Conservation (phyloP, 495 filamentous ascomycete genomes). For the Aspergillus conjunctus region DNA sequence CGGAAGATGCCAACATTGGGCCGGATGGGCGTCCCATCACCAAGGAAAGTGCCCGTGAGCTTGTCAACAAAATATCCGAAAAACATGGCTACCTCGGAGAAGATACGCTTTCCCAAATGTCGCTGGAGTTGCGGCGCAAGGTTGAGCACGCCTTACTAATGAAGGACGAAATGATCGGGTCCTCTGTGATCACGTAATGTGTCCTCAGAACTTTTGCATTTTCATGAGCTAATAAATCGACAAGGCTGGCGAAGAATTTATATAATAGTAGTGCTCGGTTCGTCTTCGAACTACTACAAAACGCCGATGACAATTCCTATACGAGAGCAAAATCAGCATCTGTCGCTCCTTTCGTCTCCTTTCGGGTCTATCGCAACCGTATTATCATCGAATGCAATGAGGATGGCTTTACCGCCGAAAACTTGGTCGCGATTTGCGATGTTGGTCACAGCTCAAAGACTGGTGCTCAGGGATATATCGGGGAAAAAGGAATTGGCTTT, state of each 20-base stretch:
- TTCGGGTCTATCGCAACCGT: slow-evolving; percentile 25
- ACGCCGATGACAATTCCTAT: slow-evolving; percentile 49
- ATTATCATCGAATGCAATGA: slow-evolving; percentile 46
- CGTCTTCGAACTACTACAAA: slow-evolving; percentile 48
- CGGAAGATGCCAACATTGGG: not conserved
- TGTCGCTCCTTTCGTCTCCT: slow-evolving; percentile 26
- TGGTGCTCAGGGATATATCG: slow-evolving; percentile 43
- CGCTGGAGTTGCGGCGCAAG: slow-evolving; percentile 25
- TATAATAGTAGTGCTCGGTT: slow-evolving; percentile 40
- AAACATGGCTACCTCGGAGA: slow-evolving; percentile 31
- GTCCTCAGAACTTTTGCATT: not conserved
- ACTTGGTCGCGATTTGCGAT: slow-evolving; percentile 41
- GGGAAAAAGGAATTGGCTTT: slow-evolving; percentile 56
- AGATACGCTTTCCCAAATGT: slow-evolving; percentile 24
- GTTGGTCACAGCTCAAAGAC: slow-evolving; percentile 44
- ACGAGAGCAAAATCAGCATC: slow-evolving; percentile 2
- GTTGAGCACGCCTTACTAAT: slow-evolving; percentile 33
- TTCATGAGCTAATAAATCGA: not conserved
- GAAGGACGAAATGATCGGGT: slow-evolving; percentile 34
- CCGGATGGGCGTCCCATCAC: not conserved
- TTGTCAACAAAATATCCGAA: slow-evolving; percentile 29
- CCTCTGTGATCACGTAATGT: slow-evolving; percentile 35
- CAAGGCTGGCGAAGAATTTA: slow-evolving; percentile 34
- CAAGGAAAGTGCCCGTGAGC: slow-evolving; percentile 16
- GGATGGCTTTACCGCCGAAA: slow-evolving; percentile 37